These are phyloP conservation scores for Phytophthora pseudosyringae DNA, from an alignment of 352 stramenopile species.

Conservation along the genomic window DNA sequence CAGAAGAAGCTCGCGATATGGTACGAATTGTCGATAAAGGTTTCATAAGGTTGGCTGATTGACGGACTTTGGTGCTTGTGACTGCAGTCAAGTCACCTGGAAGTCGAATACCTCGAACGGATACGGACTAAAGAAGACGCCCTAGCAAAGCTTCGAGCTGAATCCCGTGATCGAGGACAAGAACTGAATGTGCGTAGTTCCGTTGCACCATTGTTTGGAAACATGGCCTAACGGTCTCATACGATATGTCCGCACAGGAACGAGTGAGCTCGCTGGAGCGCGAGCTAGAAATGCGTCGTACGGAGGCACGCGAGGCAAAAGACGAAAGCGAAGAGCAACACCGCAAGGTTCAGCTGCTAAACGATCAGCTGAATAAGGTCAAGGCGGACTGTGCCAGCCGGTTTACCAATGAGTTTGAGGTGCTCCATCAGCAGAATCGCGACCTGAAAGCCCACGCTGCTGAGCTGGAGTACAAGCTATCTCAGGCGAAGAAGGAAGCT, in stretches of 20 bases:
- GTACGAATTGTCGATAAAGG: slow-evolving; percentile 26
- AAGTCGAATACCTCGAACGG: slow-evolving; percentile 54
- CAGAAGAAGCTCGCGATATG: slow-evolving; percentile 67
- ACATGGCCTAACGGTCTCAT: background rate
- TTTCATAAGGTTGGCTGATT: background rate
- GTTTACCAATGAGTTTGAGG: slow-evolving; percentile 59
- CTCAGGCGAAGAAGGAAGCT: slow-evolving; percentile 51
- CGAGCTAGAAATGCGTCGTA: slow-evolving; percentile 66
- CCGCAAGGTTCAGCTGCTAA: slow-evolving; percentile 65
- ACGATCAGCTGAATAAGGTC: slow-evolving; percentile 82
- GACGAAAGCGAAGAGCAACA: slow-evolving; percentile 74
- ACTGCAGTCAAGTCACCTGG: slow-evolving; percentile 46
- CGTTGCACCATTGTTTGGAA: background rate
- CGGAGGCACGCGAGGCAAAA: slow-evolving; percentile 60
- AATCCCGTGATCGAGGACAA: slow-evolving; percentile 58
- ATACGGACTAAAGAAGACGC: slow-evolving; percentile 62
- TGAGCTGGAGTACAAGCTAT: slow-evolving; percentile 62
- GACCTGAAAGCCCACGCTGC: slow-evolving; percentile 59
- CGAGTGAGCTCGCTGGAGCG: slow-evolving; percentile 52
- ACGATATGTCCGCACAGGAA: slow-evolving; percentile 29
- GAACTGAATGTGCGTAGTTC: slow-evolving; percentile 53
- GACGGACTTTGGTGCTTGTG: background rate
- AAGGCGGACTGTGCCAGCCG: slow-evolving; percentile 63
- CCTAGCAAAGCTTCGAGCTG: slow-evolving; percentile 50
- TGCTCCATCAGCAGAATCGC: slow-evolving; percentile 65